Evolutionary conservation across 345 rosid species (phyloP).

Genomic region (Aegle marmelos): DNA sequence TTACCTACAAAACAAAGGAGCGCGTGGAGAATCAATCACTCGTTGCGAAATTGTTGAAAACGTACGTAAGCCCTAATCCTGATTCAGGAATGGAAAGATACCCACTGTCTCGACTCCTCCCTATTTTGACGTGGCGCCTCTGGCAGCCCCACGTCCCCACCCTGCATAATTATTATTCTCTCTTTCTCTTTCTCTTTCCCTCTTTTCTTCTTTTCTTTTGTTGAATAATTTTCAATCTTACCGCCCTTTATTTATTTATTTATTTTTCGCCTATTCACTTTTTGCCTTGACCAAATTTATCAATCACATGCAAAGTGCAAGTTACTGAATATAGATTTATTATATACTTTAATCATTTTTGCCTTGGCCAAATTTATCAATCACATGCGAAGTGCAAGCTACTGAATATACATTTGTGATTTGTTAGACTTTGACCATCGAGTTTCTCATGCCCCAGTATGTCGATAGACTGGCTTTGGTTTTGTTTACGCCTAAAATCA

Average conservation of each 20-base stretch:
- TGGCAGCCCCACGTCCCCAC: not conserved
- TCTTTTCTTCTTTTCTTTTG: no score
- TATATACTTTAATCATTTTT: not conserved
- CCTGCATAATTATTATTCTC: not conserved
- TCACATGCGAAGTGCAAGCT: not conserved
- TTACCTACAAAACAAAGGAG: not conserved
- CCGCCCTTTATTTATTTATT: not conserved
- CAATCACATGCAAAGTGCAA: not conserved
- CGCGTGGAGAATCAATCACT: not conserved
- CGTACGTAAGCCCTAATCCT: slow-evolving; percentile 7
- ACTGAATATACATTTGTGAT: no score
- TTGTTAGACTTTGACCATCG: not conserved
- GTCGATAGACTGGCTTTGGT: no score
- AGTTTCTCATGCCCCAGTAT: not conserved
- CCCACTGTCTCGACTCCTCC: not conserved
- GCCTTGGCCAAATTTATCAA: not conserved
- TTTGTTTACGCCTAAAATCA: not conserved
- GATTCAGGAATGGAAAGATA: slow-evolving; percentile 6
- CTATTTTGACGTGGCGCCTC: slow-evolving; percentile 1
- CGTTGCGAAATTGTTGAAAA: no score
- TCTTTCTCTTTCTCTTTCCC: not conserved
- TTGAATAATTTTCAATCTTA: not conserved
- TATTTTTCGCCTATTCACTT: not conserved
- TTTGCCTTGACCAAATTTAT: not conserved
- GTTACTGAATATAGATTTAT: no score